These are phyloP conservation scores for Hirsutella thompsonii DNA, from an alignment of 2,329 filamentous ascomycete species.

Conservation along the genomic window DNA sequence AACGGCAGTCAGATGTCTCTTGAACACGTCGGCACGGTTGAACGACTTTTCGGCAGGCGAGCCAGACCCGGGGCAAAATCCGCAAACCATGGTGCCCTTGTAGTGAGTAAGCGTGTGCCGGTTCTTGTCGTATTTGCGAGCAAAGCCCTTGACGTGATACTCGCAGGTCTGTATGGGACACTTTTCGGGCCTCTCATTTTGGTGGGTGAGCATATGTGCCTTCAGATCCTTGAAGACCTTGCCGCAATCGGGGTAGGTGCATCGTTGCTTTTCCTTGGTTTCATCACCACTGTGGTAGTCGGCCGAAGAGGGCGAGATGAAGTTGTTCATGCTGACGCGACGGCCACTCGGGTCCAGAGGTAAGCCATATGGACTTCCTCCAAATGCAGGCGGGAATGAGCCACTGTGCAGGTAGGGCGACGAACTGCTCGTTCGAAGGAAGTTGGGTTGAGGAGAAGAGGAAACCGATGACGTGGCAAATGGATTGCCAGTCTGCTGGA, in stretches of 20 bases:
- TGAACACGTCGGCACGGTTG: slow-evolving; percentile 92
- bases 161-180: slow-evolving; percentile 88
- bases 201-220: slow-evolving; percentile 90
- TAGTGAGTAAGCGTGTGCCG: slow-evolving; percentile 89
- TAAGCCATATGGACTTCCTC: slow-evolving; percentile 40
- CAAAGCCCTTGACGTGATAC: slow-evolving; percentile 86
- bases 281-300: slow-evolving; percentile 51
- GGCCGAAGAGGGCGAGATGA: slow-evolving; percentile 47
- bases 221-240: slow-evolving; percentile 83
- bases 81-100: slow-evolving; percentile 95
- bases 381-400: slow-evolving; percentile 36
- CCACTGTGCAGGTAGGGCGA: slow-evolving; percentile 54
- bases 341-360: slow-evolving; percentile 35
- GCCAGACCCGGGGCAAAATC: slow-evolving; percentile 82
- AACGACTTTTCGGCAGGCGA: slow-evolving; percentile 89
- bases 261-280: slow-evolving; percentile 56
- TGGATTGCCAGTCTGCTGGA: slow-evolving; percentile 29
- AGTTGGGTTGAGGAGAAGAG: slow-evolving; percentile 34
- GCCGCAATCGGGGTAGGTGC: slow-evolving; percentile 74
- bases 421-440: slow-evolving; percentile 40
- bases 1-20: slow-evolving; percentile 79
- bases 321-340: slow-evolving; percentile 56
- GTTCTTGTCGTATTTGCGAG: slow-evolving; percentile 94
- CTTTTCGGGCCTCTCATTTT: slow-evolving; percentile 83
- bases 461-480: slow-evolving; percentile 48